Base-by-base conservation (phyloP, 2,329 filamentous ascomycete species). In the Fusarium temperatum region DNA sequence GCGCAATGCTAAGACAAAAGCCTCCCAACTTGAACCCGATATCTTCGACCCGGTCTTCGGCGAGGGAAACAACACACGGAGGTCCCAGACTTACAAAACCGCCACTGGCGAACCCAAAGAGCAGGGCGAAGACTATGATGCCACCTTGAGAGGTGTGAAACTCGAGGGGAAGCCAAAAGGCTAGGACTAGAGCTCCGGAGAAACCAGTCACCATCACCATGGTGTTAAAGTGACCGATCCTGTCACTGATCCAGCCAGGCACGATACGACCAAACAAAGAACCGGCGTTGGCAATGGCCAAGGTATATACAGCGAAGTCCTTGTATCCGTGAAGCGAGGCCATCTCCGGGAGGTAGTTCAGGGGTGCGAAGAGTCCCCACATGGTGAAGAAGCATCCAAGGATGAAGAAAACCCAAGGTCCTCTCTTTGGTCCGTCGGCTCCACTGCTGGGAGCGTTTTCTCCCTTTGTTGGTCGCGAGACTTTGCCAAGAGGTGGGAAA, bases 301-400 rank as follows among this genome's bases (percentile, higher is more conserved):
- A 35, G 15, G 48, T 61, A 32, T 61, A 61, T 1, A 61, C 30
- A 18, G 48, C 38, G 26, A 61, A 56, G 30, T 28, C 17, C 12
- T 61, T n/a, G 24, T 42, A 56, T 12, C 58, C 38, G 2, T 56
- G 58, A 36, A 61, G 48, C 20, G 38, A 61, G 14, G 58, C 48
- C 38, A 61, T 61, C 38, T 61, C 58, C 3, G 38, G 58, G 38
- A 61, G 58, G 28, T 61, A 61, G 48, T 61, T 61, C 6, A 61
- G 30, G 12, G 58, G 58, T 32, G 48, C 38, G 11, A 61, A 56
- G 13, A 61, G 48, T 8, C 58, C 48, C 48, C 24, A 61, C 20
- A 61, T 61, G n/a, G 58, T 61, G 20, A 61, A 56, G 28, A 61
- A 61, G n/a, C 48, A 61, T 2, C 58, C 48, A 20, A 61, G 14